Percentiles rank a stretch among this genome's conserved stretches.
Conservation (phyloP, 1,139 yeast species). For the Fermentozyma sake region DNA sequence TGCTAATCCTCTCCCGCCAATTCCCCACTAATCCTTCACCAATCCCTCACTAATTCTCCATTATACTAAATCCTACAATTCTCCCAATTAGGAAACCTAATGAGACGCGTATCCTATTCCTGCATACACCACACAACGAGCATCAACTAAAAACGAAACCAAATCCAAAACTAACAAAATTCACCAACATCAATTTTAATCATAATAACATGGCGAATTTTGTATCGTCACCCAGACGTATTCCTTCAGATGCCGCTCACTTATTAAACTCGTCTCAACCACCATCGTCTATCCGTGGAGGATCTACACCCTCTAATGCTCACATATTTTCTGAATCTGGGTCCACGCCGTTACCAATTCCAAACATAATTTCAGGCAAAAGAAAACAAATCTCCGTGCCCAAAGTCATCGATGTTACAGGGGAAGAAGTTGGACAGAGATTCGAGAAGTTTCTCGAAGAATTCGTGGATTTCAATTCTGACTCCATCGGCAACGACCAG, state of each 20-base stretch:
- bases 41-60: too few relatives aligned
- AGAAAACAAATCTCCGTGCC: constrained; percentile 67
- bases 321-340: constrained; percentile 14
- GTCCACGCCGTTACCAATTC: constrained; percentile 13
- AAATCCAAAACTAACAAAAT: neutral
- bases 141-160: too few relatives aligned
- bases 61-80: constrained; percentile 11
- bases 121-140: too few relatives aligned
- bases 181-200: neutral
- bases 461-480: constrained; percentile 38
- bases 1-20: too few relatives aligned
- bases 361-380: constrained; percentile 29
- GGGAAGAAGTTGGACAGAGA: constrained; percentile 88
- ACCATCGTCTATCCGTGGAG: constrained; percentile 35
- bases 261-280: constrained; percentile 42
- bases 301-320: constrained; percentile 19
- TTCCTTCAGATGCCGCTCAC: constrained; percentile 45
- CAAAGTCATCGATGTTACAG: constrained; percentile 85
- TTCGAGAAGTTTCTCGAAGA: constrained; percentile 78
- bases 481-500: constrained; percentile 29
- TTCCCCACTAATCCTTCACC: too few relatives aligned
- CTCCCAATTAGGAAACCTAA: constrained; percentile 18
- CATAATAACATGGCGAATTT: constrained; percentile 32
- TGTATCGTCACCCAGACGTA: constrained; percentile 43
- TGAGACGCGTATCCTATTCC: constrained; percentile 3